Evolutionary conservation across 2,329 filamentous ascomycete genomes (phyloP), one percentile per base, ranked within the genome.

Genomic region (Aschersonia sp.): DNA sequence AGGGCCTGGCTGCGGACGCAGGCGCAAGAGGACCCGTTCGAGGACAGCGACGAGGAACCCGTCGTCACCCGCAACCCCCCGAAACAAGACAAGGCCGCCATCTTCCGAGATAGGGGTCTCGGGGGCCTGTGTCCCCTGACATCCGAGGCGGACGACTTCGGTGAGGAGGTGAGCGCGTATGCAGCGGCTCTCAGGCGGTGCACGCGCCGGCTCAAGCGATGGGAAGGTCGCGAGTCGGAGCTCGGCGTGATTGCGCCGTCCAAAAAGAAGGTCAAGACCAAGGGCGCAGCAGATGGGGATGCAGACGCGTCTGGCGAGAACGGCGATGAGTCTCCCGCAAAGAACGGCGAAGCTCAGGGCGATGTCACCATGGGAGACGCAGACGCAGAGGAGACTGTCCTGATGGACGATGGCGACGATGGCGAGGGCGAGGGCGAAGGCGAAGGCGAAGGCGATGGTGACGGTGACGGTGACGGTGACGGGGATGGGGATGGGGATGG

Each of bases 101-200:
- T 60, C 20, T 81, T 80, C 55, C 69, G 73, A 38, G 75, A 80
- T 57, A 67, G 68, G 51, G 78, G 79, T 5, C 68, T 80, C 47
- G 77, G 73, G n/a, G 86, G 81, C 1, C 71, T 86, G 40, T 77
- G 75, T 47, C 80, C 76, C 32, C 66, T 85, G 0, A 65, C 65
- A 28, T 65, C 67, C 12, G 85, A 89, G 59, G 64, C 72, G 0
- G 82, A 87, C 51, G 85, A 91, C 63, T 85, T 80, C 54, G 86
- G 86, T 43, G 86, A 91, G 61, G 84, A 91, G 61, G 72, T 79
- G 5, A 73, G 74, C 48, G 72, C 77, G 1, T 82, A 85, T 50
- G 75, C 79, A 4, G 78, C 83, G 9, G 75, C 84, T 5, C 65
- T 91, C 20, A 70, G 81, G 47, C 74, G 83, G 12, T 72, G 74